A percentile compares a stretch with the other conserved stretches of the same genome.
Evolutionary conservation across 2,329 filamentous ascomycete species (phyloP).

Genomic region (Byssothecium circinans): DNA sequence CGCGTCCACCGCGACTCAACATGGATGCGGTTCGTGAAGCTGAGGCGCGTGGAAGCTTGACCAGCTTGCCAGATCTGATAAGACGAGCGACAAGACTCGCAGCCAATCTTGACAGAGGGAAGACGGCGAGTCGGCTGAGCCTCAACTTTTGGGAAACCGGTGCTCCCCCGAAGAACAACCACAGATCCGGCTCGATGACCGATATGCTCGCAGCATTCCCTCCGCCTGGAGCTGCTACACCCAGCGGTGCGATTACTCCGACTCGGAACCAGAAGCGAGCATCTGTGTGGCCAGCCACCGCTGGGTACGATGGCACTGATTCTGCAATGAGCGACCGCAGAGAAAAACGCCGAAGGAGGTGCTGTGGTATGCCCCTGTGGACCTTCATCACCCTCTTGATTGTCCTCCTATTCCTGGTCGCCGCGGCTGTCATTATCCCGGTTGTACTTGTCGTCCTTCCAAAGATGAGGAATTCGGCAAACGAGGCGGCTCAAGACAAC

Average conservation of each 20-base stretch:
- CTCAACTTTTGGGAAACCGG: slow-evolving; percentile 52
- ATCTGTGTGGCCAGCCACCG: slow-evolving; percentile 34
- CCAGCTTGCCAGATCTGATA: slow-evolving; percentile 89
- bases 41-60: slow-evolving; percentile 84
- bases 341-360: slow-evolving; percentile 58
- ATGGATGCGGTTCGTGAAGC: slow-evolving; percentile 80
- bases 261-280: slow-evolving; percentile 12
- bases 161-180: slow-evolving; percentile 36
- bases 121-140: slow-evolving; percentile 62
- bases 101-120: slow-evolving; percentile 83
- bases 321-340: slow-evolving; percentile 27
- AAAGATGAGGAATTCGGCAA: slow-evolving; percentile 44
- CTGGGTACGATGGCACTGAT: slow-evolving; percentile 14
- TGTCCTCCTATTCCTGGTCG: slow-evolving; percentile 70
- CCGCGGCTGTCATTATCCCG: slow-evolving; percentile 81
- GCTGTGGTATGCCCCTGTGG: slow-evolving; percentile 84
- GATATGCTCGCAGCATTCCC: slow-evolving; percentile 69
- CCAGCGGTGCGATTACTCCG: slow-evolving; percentile 34
- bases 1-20: slow-evolving; percentile 71
- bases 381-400: slow-evolving; percentile 69
- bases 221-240: slow-evolving; percentile 57
- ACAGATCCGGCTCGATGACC: slow-evolving; percentile 58
- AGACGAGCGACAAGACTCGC: slow-evolving; percentile 83
- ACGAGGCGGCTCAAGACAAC: slow-evolving; percentile 20
- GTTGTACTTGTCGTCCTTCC: slow-evolving; percentile 64